Conservation (phyloP, 1,284 basidiomycete species). For the Phellopilus nigrolimitatus region DNA sequence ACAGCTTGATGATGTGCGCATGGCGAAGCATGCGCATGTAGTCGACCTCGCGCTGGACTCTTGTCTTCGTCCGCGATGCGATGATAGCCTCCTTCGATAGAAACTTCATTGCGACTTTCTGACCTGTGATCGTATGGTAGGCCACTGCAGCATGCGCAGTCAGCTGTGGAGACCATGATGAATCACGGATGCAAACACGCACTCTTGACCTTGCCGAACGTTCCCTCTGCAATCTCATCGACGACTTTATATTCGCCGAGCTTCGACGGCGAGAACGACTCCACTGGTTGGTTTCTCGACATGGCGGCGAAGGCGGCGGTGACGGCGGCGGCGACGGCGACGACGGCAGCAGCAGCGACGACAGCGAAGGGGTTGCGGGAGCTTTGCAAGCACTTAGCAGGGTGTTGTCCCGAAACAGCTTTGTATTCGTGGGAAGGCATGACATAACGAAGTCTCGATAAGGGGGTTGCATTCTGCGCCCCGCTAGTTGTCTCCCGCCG, state of each 20-base stretch:
- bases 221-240: conserved; percentile 80
- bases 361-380: neutral
- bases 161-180: conserved; percentile 18
- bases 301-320: conserved; percentile 8
- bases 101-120: conserved; percentile 97
- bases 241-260: conserved; percentile 77
- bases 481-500: conserved; percentile 17
- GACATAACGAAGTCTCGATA: no score
- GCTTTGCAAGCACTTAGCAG: no score
- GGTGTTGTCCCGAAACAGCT: no score
- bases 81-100: conserved; percentile 94
- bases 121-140: conserved; percentile 89
- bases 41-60: conserved; percentile 94
- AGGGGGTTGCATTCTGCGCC: no score
- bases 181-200: conserved; percentile 35
- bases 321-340: neutral
- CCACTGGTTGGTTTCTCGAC: conserved; percentile 9
- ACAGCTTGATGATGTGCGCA: conserved; percentile 96
- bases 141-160: conserved; percentile 59
- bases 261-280: conserved; percentile 46
- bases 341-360: conserved; percentile 2
- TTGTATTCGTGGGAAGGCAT: no score
- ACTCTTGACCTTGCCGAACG: conserved; percentile 99
- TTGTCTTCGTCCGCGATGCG: conserved; percentile 84
- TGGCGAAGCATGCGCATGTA: conserved; percentile 90